Evolutionary conservation across 2,329 filamentous ascomycete species (phyloP), one percentile per base, ranked within the genome.

Genomic region (Nannizziopsis barbatae): DNA sequence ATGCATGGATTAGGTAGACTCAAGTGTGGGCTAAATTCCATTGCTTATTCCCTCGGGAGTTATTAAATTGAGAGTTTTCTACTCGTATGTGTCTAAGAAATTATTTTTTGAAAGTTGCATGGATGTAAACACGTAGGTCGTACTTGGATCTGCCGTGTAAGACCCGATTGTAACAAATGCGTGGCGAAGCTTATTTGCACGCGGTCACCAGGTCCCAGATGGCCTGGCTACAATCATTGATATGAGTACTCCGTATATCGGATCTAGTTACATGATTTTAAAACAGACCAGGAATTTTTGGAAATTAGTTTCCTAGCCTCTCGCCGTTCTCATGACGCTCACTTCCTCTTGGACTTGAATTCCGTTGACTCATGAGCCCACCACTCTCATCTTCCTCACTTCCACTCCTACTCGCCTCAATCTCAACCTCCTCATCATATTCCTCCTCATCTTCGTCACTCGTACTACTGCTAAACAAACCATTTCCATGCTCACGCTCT

Each of bases 391-490:
- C 15, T 40, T 47, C 39, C 22, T 33, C 50, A 6, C n/a, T n/a
- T n/a, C 14, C 30, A 45, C 35, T 51, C 36, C 22, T 32, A 45
- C 31, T 45, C 37, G 17, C 20, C 18, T 32, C 47, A 14, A 42
- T 17, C 30, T 32, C 39, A 22, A 30, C 47, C 5, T 49, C 47
- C 6, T 53, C 47, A 35, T 52, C 49, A 36, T 42, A 47, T 8
- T 62, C 62, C 20, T 65, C 56, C 17, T 60, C 60, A 8, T 60
- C 59, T 33, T 66, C 65, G 36, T 69, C 66, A 18, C 60, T 67
- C 1, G 63, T 62, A 31, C 63, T 65, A 14, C 42, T 57, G 22
- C 70, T 63, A 5, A 61, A 60, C 9, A 52, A 52, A 9, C 70
- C 64, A 5, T 62, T 61, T 10, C 52, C 53, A 12, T 61, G 58